Percentiles rank a stretch among this genome's conserved stretches.
phyloP scores from a whole-genome alignment of 257 asterid genomes.

The Solanum tarapatanum region DNA sequence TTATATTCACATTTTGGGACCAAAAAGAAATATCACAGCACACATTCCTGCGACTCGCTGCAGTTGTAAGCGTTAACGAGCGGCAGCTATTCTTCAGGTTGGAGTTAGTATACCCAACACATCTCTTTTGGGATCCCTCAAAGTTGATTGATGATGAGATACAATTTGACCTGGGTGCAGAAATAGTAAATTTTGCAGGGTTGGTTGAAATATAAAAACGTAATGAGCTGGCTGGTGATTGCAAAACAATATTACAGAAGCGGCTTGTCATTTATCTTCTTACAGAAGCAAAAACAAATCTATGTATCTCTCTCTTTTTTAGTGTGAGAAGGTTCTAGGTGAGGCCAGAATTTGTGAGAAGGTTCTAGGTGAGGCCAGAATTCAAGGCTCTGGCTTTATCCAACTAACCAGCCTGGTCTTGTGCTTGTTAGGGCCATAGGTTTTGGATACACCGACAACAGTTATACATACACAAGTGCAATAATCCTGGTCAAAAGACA shows the following conservation, averaged over 20 bases:
- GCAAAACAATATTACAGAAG: constrained; percentile 23
- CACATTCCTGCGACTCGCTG: not conserved
- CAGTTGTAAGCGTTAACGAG: constrained; percentile 30
- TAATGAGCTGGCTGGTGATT: constrained; percentile 19
- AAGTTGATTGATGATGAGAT: constrained; percentile 3
- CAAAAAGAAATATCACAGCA: constrained; percentile 23
- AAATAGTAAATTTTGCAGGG: constrained; percentile 13
- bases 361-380: not conserved
- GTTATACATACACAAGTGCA: not conserved
- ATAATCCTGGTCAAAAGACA: not conserved
- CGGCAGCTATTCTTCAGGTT: constrained; percentile 15
- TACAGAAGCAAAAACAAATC: not conserved
- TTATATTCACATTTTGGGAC: constrained; percentile 24
- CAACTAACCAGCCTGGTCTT: not conserved
- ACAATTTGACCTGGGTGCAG: constrained; percentile 2
- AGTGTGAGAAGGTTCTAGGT: not conserved
- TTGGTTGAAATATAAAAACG: constrained; percentile 18
- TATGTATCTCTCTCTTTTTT: not conserved
- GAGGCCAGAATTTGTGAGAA: not conserved
- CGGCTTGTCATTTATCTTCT: constrained; percentile 23
- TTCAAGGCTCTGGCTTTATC: not conserved
- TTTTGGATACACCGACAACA: not conserved
- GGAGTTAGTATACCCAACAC: constrained; percentile 14
- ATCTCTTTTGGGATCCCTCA: constrained; percentile 14
- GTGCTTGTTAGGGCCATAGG: not conserved